Evolutionary conservation across 140 eudicot genomes (phyloP), one percentile per base, ranked within the genome.

Genomic region (Stevia rebaudiana): DNA sequence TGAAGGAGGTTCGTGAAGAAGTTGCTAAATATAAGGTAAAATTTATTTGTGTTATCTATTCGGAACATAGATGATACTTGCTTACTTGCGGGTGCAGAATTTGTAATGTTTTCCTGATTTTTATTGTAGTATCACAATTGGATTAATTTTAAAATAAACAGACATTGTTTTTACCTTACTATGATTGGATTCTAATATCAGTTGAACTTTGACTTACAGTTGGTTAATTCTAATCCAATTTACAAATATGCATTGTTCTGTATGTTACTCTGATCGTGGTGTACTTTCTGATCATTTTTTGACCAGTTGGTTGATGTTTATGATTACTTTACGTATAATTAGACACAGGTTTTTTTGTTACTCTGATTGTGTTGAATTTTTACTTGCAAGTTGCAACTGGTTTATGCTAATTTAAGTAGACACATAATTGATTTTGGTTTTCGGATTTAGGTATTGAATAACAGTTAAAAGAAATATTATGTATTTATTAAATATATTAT

Each of bases 1-100:
- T 89, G 78, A 89, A 89, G 82, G 97, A 89, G 56, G 90, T 83
- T 4, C 74, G 87, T 2, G 90, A 86, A 36, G 95, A 86, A 61
- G 89, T 86, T 43, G 86, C 95, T 12, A 86, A 86, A 65, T 86
- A 86, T 83, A 83, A 86, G 90, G 41, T 36, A 11, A 33, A 33
- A 6, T 36, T 36, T 36, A 1, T 36, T 36, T 36, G 2, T 5
- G 1, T 7, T 8, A 6, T 8, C 8, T 6, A 7, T 5, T 5
- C 8, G 41, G 41, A 4, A 0, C 8, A 36, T 3, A 7, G 11
- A 36, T 36, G 41, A 6, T 5, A 6, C 6, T 33, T 33, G 7
- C 8, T 36, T 8, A 8, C 41, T 36, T 36, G 1, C 11, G 0
- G 7, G 8, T 36, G 11, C 8, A 8, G 6, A 2, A 28, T 28